Evolutionary conservation across 257 asterid species (phyloP).

Genomic region (Leonotis leonurus): DNA sequence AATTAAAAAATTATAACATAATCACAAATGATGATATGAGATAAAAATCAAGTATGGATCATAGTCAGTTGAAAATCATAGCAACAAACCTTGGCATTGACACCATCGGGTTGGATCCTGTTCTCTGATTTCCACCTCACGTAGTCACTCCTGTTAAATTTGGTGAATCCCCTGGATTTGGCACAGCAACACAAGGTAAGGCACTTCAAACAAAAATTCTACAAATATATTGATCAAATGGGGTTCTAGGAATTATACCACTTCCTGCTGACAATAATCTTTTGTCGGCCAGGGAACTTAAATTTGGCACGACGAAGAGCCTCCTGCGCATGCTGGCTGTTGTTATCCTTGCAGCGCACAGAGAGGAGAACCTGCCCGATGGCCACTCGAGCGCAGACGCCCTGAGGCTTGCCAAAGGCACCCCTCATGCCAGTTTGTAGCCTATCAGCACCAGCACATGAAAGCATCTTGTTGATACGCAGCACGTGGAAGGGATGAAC

Average conservation of each 20-base stretch:
- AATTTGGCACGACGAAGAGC: slow-evolving; percentile 87
- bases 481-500: slow-evolving; percentile 83
- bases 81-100: no score
- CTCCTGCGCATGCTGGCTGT: slow-evolving; percentile 72
- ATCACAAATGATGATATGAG: no score
- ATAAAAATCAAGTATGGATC: no score
- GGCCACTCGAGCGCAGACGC: slow-evolving; percentile 78
- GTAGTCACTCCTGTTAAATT: slow-evolving; percentile 52
- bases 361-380: slow-evolving; percentile 91
- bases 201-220: no score
- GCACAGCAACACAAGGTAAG: no score
- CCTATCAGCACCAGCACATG: slow-evolving; percentile 96
- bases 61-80: no score
- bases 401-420: slow-evolving; percentile 88
- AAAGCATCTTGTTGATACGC: slow-evolving; percentile 80
- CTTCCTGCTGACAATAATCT: slow-evolving; percentile 79
- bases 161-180: slow-evolving; percentile 59
- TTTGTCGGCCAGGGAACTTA: slow-evolving; percentile 88
- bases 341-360: slow-evolving; percentile 64
- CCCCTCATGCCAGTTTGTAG: slow-evolving; percentile 94
- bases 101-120: slow-evolving; percentile 57
- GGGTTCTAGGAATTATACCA: slow-evolving; percentile 35
- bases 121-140: slow-evolving; percentile 64
- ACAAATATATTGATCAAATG: no score
- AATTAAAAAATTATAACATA: background rate